Evolutionary conservation across 805 yeast genomes (phyloP).

Genomic region (Wickerhamomyces alni): DNA sequence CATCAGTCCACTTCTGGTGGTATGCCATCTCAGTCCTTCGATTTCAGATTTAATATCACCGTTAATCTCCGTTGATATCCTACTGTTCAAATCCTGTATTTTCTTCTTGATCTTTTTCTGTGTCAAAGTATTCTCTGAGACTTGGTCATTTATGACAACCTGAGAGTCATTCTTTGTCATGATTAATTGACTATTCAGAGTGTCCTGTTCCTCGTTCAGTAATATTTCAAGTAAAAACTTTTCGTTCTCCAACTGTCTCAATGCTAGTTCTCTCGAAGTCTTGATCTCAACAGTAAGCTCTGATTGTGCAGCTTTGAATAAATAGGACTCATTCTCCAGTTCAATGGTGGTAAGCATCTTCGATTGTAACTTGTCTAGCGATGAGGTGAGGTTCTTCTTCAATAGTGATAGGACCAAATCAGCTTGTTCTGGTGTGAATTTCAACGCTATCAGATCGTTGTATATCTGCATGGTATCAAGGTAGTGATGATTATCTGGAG

Average conservation of each 20-base stretch:
- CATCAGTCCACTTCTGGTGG: constrained; percentile 80
- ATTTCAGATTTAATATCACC: constrained; percentile 81
- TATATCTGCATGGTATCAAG: constrained; percentile 63
- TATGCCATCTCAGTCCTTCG: constrained; percentile 88
- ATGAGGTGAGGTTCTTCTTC: constrained; percentile 27
- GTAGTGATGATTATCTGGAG: constrained; percentile 7
- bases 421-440: constrained; percentile 58
- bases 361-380: constrained; percentile 26
- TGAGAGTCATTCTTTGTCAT: constrained; percentile 68
- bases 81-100: constrained; percentile 78
- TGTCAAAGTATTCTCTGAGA: constrained; percentile 73
- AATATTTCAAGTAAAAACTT: constrained; percentile 68
- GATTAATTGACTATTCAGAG: constrained; percentile 55
- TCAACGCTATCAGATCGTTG: constrained; percentile 44
- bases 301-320: constrained; percentile 88
- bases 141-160: constrained; percentile 81
- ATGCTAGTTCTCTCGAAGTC: constrained; percentile 61
- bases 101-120: constrained; percentile 62
- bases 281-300: constrained; percentile 78
- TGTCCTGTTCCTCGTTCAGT: constrained; percentile 69
- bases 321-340: constrained; percentile 78
- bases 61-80: constrained; percentile 74
- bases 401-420: constrained; percentile 46
- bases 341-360: constrained; percentile 46
- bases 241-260: constrained; percentile 59